Evolutionary conservation across 495 filamentous ascomycete genomes (phyloP), one percentile per base, ranked within the genome.

Genomic region (Aspergillus hancockii): DNA sequence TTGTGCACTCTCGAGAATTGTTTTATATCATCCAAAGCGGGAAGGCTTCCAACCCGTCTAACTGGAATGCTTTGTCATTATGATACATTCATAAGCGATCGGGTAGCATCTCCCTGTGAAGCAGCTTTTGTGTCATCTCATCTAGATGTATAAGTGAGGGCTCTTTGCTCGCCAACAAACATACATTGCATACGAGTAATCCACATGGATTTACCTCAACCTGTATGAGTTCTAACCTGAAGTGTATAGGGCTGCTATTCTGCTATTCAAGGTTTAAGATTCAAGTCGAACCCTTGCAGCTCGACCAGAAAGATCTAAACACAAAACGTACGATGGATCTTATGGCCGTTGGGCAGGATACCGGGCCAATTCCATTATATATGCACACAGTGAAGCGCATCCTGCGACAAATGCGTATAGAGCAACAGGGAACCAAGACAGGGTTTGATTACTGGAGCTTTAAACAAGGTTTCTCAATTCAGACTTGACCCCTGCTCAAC

Each of bases 1-100:
- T 84, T 86, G 0, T 90, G 87, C 64, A 71, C 92, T 23, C 75
- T 91, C 6, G 88, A 91, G 65, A 86, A 85, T 55, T 85, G 80
- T 32, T 73, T 90, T 0, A 71, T 83, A 1, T 47, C 55, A 3
- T 68, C 76, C 4, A 73, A 73, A 21, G 66, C 77, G 8, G 75
- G 75, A 8, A 59, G 63, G 12, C 59, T 81, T 10, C 73, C 76
- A 0, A 72, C 75, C 8, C 84, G 88, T 0, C 71, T 90, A 4
- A 78, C 88, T 0, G 89, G 81, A 0, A 76, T 90, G 19, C 81
- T 88, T 6, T 91, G 90, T 57, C 87, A 90, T 55, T 90, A 86
- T 62, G 87, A 88, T 62, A 79, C 79, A 0, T 87, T 84, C 63
- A 83, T 75, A 5, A 79, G 81, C 2, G 79, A 81, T 40, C 65